Percentiles rank a stretch among this genome's conserved stretches.
phyloP scores from a whole-genome alignment of 108 stramenopile genomes.

The Skeletonema grethae region DNA sequence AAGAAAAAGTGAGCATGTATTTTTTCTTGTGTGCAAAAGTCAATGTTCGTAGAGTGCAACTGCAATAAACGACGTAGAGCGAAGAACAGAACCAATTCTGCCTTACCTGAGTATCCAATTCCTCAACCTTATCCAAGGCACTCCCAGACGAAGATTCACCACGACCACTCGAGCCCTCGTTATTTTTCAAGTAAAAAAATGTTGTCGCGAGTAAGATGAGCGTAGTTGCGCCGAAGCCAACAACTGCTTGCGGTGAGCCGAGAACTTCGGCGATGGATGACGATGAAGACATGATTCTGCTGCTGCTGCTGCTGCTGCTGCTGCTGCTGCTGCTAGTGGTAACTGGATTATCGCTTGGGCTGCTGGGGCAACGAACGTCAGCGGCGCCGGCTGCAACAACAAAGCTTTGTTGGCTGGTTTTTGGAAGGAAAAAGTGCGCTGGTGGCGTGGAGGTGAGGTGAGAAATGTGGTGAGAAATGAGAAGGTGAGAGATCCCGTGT shows the following conservation, averaged over 20 bases:
- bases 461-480: too few relatives aligned
- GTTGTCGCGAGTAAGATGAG: conserved; percentile 18
- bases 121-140: conserved; percentile 4
- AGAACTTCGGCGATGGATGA: conserved; percentile 9
- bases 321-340: too few relatives aligned
- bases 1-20: neutral
- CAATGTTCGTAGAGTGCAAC: neutral
- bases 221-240: conserved; percentile 24
- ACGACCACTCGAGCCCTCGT: neutral
- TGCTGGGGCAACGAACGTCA: too few relatives aligned
- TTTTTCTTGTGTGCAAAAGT: neutral
- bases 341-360: too few relatives aligned
- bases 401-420: too few relatives aligned
- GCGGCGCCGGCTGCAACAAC: too few relatives aligned
- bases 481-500: too few relatives aligned
- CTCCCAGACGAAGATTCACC: neutral
- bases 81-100: neutral
- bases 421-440: too few relatives aligned
- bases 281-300: neutral
- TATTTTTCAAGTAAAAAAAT: conserved; percentile 8
- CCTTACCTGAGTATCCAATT: conserved; percentile 7
- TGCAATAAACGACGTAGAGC: neutral
- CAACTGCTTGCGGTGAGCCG: conserved; percentile 9
- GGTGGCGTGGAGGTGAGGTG: too few relatives aligned
- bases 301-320: too few relatives aligned